phyloP scores from a whole-genome alignment of 148 eudicot species.

The Vaccinium macrocarpon region DNA sequence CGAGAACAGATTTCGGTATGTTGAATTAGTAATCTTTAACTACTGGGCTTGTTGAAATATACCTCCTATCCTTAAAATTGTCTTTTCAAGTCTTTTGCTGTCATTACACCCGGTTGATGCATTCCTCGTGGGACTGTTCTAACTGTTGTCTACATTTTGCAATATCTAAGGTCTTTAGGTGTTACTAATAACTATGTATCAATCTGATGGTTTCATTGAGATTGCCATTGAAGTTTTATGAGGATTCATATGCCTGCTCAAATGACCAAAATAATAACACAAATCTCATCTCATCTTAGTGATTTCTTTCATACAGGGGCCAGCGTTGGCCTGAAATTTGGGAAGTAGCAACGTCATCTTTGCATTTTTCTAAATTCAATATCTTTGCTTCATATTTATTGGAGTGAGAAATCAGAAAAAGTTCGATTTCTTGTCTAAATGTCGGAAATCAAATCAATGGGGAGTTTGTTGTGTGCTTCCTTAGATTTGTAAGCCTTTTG shows the following conservation, averaged over 20 bases:
- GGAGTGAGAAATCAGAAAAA: not conserved
- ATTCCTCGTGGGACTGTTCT: not conserved
- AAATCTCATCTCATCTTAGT: not conserved
- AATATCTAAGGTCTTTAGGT: not conserved
- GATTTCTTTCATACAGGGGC: not conserved
- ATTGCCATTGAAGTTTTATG: not conserved
- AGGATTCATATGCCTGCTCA: not conserved
- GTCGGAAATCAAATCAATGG: not conserved
- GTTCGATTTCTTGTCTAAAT: slow-evolving; percentile 3
- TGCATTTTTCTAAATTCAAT: not conserved
- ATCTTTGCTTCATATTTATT: not conserved
- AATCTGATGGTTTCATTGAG: not conserved
- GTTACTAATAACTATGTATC: not conserved
- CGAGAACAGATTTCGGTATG: not conserved
- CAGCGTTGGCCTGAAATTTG: not conserved
- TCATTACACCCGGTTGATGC: not conserved
- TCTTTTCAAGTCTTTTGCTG: not conserved
- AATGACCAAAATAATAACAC: not conserved
- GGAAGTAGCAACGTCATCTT: not conserved
- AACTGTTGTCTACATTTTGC: not conserved
- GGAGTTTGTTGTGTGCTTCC: slow-evolving; percentile 4
- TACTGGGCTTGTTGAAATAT: not conserved
- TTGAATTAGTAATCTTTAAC: not conserved
- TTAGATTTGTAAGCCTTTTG: not conserved
- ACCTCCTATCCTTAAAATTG: not conserved